A percentile compares a stretch with the other conserved stretches of the same genome.
These are phyloP conservation scores for Blastomyces percursus DNA, from an alignment of 2,329 filamentous ascomycete genomes.

Conservation along the genomic window DNA sequence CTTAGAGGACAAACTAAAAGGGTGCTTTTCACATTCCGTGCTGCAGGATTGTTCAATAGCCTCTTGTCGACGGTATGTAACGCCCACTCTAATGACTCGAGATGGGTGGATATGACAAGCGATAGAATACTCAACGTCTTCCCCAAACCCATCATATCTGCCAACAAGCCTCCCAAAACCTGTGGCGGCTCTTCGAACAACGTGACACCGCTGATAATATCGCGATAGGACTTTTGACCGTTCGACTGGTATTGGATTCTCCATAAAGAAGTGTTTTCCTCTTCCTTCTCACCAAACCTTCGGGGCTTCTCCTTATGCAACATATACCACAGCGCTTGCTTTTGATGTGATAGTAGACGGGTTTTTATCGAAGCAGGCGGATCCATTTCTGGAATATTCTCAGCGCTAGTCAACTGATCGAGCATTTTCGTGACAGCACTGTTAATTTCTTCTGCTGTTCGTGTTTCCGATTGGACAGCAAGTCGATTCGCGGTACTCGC, in stretches of 20 bases:
- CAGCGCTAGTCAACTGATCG: constrained; percentile 64
- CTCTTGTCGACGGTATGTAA: constrained; percentile 39
- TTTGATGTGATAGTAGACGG: constrained; percentile 70
- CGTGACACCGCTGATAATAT: constrained; percentile 71
- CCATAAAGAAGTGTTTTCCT: constrained; percentile 66
- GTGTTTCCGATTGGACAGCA: constrained; percentile 32
- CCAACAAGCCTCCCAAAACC: constrained; percentile 61
- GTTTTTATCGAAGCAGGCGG: constrained; percentile 53
- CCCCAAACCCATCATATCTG: constrained; percentile 82
- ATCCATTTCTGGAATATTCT: constrained; percentile 65
- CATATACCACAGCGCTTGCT: constrained; percentile 84
- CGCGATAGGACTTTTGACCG: constrained; percentile 57
- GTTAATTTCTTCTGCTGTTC: constrained; percentile 76
- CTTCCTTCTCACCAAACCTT: constrained; percentile 47
- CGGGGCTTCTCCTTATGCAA: constrained; percentile 59
- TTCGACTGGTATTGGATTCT: constrained; percentile 47
- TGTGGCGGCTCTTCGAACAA: constrained; percentile 51
- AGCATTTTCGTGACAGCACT: constrained; percentile 80
- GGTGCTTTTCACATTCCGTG: constrained; percentile 61
- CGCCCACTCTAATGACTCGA: constrained; percentile 54
- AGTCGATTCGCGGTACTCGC: constrained; percentile 17
- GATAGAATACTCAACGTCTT: constrained; percentile 80
- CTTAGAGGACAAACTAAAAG: constrained; percentile 81
- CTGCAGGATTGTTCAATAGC: constrained; percentile 19
- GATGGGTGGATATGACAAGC: constrained; percentile 56